Evolutionary conservation across 2,329 filamentous ascomycete species (phyloP).

Genomic region (Alternaria dauci): DNA sequence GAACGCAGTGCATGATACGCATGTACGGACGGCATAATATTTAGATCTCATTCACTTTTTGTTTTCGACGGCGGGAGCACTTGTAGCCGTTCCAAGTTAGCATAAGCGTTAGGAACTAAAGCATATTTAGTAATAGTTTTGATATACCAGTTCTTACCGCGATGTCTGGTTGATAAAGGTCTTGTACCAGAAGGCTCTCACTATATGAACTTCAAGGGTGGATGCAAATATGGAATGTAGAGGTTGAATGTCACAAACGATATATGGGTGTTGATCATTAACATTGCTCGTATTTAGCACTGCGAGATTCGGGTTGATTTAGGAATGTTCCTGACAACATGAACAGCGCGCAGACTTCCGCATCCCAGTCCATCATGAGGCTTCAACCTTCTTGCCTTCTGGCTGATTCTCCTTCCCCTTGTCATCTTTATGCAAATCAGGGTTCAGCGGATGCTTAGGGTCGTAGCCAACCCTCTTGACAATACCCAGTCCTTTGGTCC

Average conservation of each 20-base stretch:
- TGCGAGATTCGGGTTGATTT: background rate
- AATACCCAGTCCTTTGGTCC: slow-evolving; percentile 94
- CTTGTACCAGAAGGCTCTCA: background rate
- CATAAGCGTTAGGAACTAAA: background rate
- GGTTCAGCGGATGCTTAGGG: slow-evolving; percentile 58
- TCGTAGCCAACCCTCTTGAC: slow-evolving; percentile 94
- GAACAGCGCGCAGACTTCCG: background rate
- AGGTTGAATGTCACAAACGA: background rate
- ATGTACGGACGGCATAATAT: background rate
- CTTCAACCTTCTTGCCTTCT: background rate
- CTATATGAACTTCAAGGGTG: background rate
- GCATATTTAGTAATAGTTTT: background rate
- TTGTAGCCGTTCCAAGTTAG: background rate
- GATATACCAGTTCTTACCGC: background rate
- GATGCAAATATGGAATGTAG: background rate
- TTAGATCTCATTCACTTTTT: background rate
- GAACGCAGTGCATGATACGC: background rate
- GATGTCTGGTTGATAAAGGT: background rate
- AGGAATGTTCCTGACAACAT: background rate
- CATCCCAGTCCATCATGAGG: background rate
- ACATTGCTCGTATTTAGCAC: background rate
- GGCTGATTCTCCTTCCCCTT: slow-evolving; percentile 23
- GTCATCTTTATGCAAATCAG: slow-evolving; percentile 34
- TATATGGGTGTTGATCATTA: background rate
- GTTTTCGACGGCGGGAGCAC: background rate